Evolutionary conservation across 805 yeast species (phyloP), one percentile per base, ranked within the genome.

Genomic region (Scheffersomyces stipitis): DNA sequence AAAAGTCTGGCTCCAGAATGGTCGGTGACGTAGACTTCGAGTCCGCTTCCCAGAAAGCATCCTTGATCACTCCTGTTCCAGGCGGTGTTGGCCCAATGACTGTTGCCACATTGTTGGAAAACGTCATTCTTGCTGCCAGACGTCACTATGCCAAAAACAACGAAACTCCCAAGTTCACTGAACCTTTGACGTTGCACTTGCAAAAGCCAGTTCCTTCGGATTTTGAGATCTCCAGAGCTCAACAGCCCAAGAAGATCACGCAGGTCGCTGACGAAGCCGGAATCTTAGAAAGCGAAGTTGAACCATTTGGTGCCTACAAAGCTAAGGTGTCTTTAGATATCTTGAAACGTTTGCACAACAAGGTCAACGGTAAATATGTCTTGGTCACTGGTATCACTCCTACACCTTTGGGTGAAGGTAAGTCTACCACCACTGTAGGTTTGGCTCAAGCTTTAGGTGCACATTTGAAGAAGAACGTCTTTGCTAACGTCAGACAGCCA

Each of bases 81-180:
- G 95, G 95, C 58, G 95, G 95, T 48, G 95, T 86, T 46, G 95
- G 95, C 35, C 95, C 95, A 56, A 86, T 86, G 95, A 86, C 95
- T 10, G 91, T 86, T 31, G 93, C 93, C 18, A 81, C 82, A 79
- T 68, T 86, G 38, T 76, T 83, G 59, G 80, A 79, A 46, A 86
- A 86, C 58, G 89, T 85, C 18, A 66, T 80, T 26, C 63, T 70
- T 37, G 83, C 90, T 34, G 90, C 93, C 27, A 73, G 80, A 57
- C 69, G 71, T 43, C 70, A 65, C 52, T 66, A 62, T 49, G 41
- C 48, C 23, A 58, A 54, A 37, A 76, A 54, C 53, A 66, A 62
- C 50, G 58, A 54, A 35, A 69, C 75, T 34, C 73, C 73, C 27
- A 60, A 64, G 41, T 64, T 62, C 52, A 68, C 75, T 46, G 67